phyloP scores from a whole-genome alignment of 2,329 filamentous ascomycete species.

The Scytalidium lignicola region DNA sequence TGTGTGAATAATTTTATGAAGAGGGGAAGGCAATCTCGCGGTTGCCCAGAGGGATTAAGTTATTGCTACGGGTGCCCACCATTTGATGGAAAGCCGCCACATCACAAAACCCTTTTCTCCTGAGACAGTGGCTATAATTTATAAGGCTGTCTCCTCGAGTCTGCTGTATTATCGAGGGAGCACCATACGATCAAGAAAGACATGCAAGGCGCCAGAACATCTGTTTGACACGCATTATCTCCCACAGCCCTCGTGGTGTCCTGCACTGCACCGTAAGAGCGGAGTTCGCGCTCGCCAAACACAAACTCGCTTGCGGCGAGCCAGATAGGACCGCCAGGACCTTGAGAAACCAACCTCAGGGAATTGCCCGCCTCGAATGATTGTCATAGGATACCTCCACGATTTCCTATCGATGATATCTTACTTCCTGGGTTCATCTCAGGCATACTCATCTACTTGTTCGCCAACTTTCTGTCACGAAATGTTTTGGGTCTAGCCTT shows the following conservation, averaged over 20 bases:
- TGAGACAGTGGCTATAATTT: background rate
- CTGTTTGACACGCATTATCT: background rate
- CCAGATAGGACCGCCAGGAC: background rate
- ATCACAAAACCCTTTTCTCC: background rate
- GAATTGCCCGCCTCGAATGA: conserved; percentile 8
- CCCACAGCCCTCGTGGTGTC: background rate
- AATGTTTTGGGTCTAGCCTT: conserved; percentile 6
- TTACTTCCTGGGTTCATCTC: background rate
- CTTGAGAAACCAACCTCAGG: conserved; percentile 8
- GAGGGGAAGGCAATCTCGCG: background rate
- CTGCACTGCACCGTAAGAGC: background rate
- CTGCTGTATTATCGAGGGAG: too few relatives aligned
- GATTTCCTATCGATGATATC: conserved; percentile 3
- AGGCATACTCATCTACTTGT: background rate
- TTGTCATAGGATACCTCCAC: conserved; percentile 2
- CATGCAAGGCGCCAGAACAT: too few relatives aligned
- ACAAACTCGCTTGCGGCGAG: background rate
- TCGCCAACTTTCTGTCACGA: background rate
- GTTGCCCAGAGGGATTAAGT: background rate
- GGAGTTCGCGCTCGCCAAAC: background rate
- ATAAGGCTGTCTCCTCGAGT: background rate
- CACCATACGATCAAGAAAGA: background rate
- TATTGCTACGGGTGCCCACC: background rate
- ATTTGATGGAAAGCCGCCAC: background rate
- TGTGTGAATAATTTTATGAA: background rate